Evolutionary conservation across 2,329 filamentous ascomycete species (phyloP).

Genomic region (Penicillium sp.): DNA sequence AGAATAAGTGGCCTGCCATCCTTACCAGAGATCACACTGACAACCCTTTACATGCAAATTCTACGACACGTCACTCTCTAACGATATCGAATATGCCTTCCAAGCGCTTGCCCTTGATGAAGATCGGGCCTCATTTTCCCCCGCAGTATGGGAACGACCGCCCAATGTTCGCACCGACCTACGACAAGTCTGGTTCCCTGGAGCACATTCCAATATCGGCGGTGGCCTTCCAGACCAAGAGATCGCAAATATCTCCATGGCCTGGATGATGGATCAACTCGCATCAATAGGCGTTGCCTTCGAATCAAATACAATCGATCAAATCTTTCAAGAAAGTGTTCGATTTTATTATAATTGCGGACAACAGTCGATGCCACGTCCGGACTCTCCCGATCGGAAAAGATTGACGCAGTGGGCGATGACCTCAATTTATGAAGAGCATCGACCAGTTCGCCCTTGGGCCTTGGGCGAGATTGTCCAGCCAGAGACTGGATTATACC

Average conservation of each 20-base stretch:
- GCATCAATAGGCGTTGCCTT: constrained; percentile 20
- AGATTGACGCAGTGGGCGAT: constrained; percentile 13
- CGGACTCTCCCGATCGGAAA: background rate
- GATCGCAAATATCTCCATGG: constrained; percentile 53
- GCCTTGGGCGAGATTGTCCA: constrained; percentile 22
- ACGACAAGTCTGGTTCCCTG: constrained; percentile 54
- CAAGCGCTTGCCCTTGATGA: constrained; percentile 40
- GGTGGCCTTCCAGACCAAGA: constrained; percentile 54
- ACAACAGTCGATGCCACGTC: background rate
- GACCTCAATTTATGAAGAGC: constrained; percentile 18
- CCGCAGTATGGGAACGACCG: constrained; percentile 36
- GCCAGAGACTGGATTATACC: constrained; percentile 18
- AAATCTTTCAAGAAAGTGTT: constrained; percentile 18
- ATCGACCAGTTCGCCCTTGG: constrained; percentile 23
- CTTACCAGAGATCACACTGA: constrained; percentile 3
- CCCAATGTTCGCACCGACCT: constrained; percentile 36
- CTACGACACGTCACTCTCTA: constrained; percentile 35
- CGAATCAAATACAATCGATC: constrained; percentile 17
- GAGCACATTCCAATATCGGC: constrained; percentile 54
- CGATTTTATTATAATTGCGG: constrained; percentile 17
- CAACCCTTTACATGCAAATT: constrained; percentile 31
- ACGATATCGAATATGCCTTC: constrained; percentile 38
- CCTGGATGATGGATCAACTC: constrained; percentile 53
- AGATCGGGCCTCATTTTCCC: constrained; percentile 34
- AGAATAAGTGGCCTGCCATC: constrained; percentile 22